Base-by-base conservation (phyloP, 805 yeast species). In the Wickerhamomyces mucosus region DNA sequence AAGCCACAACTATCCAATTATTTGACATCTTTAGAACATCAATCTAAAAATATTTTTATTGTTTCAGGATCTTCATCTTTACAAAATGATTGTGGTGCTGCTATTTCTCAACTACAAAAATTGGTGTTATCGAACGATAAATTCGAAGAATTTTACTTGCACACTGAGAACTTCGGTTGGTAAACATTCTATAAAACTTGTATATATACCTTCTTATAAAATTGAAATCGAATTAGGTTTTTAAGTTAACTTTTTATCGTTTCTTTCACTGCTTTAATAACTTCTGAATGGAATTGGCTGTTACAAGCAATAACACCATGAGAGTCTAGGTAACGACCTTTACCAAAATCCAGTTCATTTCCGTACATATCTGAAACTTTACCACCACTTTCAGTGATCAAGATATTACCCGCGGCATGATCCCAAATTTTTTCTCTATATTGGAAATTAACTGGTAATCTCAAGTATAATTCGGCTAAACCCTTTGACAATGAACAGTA, bases 341-440 rank as follows among this genome's bases (percentile, higher is more conserved):
- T 62, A 7, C 95, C 86, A 46, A 92, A 92, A 50, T 89, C 77
- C 35, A 92, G 67, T 16, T 67, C 64, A 10, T 63, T 63, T 14
- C 96, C 95, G 34, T 69, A 56, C 56, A 89, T 73, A 51, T 92
- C 98, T 12, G 89, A 75, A 10, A 92, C 97, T 30, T 63, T 54
- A 6, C 98, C 98, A 26, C 96, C 96, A 45, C 94, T 81, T 56
- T 94, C 98, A 21, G 70, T 66, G 28, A 94, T 77, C 38, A 92
- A 67, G 11, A 89, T 65, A 48, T 81, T 79, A 4, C 98, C 99
- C 2, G 96, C 94, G 14, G 97, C 97, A 55, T 92, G 99, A 58
- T 92, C 99, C 97, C 98, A 92, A 38, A 92, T 86, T 58, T 92
- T 92, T 54, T 92, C 99, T 46, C 83, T 70, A 54, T 88, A 92